A percentile compares a stretch with the other conserved stretches of the same genome.
Evolutionary conservation across 1,284 basidiomycete genomes (phyloP).

Genomic region (Rhodotorula sp.): DNA sequence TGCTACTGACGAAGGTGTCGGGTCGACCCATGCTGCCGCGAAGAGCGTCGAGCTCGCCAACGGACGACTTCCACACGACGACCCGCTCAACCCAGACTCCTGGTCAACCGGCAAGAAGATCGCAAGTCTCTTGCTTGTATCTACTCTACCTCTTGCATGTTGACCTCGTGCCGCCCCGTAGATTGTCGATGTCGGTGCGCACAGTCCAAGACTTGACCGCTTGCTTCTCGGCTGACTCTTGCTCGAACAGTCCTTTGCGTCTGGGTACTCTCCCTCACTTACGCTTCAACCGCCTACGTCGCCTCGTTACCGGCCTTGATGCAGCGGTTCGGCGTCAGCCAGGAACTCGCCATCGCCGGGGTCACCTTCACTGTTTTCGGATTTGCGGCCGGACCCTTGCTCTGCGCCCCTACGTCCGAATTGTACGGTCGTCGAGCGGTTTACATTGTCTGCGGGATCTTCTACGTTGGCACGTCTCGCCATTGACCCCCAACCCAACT

Average conservation of each 20-base stretch:
- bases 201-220: background rate
- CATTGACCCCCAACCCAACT: too few relatives aligned
- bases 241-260: conserved; percentile 10
- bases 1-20: background rate
- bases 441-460: conserved; percentile 56
- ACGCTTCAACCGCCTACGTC: conserved; percentile 35
- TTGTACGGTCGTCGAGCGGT: conserved; percentile 63
- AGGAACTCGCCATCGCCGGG: conserved; percentile 24
- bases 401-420: conserved; percentile 61
- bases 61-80: conserved; percentile 4
- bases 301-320: conserved; percentile 11
- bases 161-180: too few relatives aligned
- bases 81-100: conserved; percentile 15
- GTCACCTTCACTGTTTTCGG: conserved; percentile 28
- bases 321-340: conserved; percentile 2
- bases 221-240: background rate
- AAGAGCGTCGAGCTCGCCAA: background rate
- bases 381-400: conserved; percentile 50
- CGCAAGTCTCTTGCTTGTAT: background rate
- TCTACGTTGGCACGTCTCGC: conserved; percentile 53
- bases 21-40: background rate
- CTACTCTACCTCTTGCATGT: too few relatives aligned
- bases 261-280: conserved; percentile 33
- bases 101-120: conserved; percentile 22
- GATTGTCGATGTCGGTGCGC: background rate